Base-by-base conservation (phyloP, 306 rosid genomes). In the Ormosia emarginata region DNA sequence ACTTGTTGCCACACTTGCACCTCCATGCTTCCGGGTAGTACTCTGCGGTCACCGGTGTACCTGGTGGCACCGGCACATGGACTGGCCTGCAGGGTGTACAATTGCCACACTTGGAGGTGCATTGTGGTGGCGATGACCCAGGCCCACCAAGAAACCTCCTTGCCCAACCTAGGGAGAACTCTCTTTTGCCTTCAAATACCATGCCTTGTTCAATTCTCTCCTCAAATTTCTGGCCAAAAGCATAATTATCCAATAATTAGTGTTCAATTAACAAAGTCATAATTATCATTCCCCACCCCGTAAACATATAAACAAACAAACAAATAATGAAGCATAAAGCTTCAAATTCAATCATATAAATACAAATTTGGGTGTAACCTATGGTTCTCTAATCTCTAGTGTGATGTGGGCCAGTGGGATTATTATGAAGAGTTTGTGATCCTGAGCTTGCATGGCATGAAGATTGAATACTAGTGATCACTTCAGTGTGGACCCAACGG, bases 11-110 rank as follows among this genome's bases (percentile, higher is more conserved):
- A 87, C 99, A 95, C 84, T 93, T 92, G 92, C 99, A 95, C 76
- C 94, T 88, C 99, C 99, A 95, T 13, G 96, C 97, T 84, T 93
- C 97, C 0, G 97, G 98, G 84, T 93, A 95, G 79, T 95, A 93
- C 84, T 95, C 99, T 0, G 98, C 86, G 0, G 92, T 89, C 76
- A 93, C 96, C 46, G 98, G 98, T 1, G 87, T 90, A 8, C 98
- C 97, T 0, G 99, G 99, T 0, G 96, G 96, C 89, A 95, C 96
- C 0, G 94, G 85, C 70, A 95, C 98, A 7, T 90, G 99, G 10
- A 95, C 97, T 2, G 99, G 90, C 72, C 58, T 86, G 71, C 99
- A 95, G 0, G 99, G 99, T 6, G 78, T 91, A 75, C 99, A 95
- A 8, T 44, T 90, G 57, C 93, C 93, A 10, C 99, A 95, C 88